Evolutionary conservation across 768 basidiomycete species (phyloP), one percentile per base, ranked within the genome.

Genomic region (Leucocoprinus birnbaumii): DNA sequence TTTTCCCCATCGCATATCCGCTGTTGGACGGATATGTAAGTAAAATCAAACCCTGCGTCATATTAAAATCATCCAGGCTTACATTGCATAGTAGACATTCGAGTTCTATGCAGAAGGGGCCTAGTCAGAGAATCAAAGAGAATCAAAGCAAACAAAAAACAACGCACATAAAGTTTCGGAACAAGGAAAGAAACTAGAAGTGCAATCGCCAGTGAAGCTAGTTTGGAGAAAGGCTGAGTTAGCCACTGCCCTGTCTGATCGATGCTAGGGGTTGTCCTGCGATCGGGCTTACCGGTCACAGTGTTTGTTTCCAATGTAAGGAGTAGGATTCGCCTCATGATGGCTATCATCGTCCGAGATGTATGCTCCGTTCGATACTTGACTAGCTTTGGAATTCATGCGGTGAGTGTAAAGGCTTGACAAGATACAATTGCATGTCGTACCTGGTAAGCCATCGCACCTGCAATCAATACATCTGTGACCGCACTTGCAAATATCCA

Each of bases 121-220:
- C 11, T 5, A 31, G 6, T 31, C 6, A 31, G 31, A 5, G 11
- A 45, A 8, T 9, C 35, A 2, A 14, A 1, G 13, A 10, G 19
- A 13, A 21, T 14, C n/a, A n/a, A n/a, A n/a, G n/a, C n/a, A n/a
- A n/a, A 19, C 22, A 19, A 37, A 13, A 3, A 5, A 11, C 5
- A 13, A 35, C 53, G 46, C 42, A 54, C 53, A 10, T 24, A 44
- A 13, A 47, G 1, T 1, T 44, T 22, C 22, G 8, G 34, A 13
- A 54, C 6, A 3, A 47, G 9, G 38, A 54, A 46, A 9, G 46
- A 26, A 14, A 54, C 25, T 14, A 40, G 44, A 5, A 25, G 24
- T 13, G 44, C 44, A 22, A 54, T 46, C 25, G 53, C 53, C 6
- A 54, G 44, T 21, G 35, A 34, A 22, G 53, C 53, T 54, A 22